Evolutionary conservation across 305 asterid genomes (phyloP).

Genomic region (Fraxinus platypoda): DNA sequence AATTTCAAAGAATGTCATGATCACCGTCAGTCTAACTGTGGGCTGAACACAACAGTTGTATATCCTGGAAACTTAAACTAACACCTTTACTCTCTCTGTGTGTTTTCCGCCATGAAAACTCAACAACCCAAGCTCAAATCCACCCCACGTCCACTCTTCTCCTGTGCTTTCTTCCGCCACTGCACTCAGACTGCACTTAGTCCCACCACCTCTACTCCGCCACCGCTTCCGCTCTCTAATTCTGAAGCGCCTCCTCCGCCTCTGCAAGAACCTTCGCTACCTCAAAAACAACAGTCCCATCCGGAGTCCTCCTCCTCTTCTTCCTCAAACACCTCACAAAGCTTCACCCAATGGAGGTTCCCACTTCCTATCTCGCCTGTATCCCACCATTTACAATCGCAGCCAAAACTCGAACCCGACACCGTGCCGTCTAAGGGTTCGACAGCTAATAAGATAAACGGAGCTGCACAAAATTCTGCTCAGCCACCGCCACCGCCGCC

Average conservation of each 20-base stretch:
- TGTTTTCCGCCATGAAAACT: conserved; percentile 48
- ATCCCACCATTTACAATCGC: conserved; percentile 27
- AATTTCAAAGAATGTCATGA: too few species aligned
- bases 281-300: conserved; percentile 22
- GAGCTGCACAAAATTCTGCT: neutral
- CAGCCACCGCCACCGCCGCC: neutral
- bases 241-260: conserved; percentile 27
- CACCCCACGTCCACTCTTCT: conserved; percentile 52
- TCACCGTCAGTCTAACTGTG: neutral
- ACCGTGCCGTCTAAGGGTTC: conserved; percentile 12
- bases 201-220: conserved; percentile 70
- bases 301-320: conserved; percentile 64
- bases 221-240: conserved; percentile 41
- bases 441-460: neutral
- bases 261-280: neutral
- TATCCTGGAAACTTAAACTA: neutral
- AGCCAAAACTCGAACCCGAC: conserved; percentile 15
- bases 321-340: conserved; percentile 73
- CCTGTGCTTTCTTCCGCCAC: conserved; percentile 74
- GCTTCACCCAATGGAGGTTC: conserved; percentile 81
- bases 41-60: neutral
- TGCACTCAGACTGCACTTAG: conserved; percentile 72
- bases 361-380: conserved; percentile 51
- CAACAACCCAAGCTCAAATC: conserved; percentile 63
- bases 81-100: neutral